phyloP scores from a whole-genome alignment of 148 eudicot genomes.

The Rhododendron williamsianum region DNA sequence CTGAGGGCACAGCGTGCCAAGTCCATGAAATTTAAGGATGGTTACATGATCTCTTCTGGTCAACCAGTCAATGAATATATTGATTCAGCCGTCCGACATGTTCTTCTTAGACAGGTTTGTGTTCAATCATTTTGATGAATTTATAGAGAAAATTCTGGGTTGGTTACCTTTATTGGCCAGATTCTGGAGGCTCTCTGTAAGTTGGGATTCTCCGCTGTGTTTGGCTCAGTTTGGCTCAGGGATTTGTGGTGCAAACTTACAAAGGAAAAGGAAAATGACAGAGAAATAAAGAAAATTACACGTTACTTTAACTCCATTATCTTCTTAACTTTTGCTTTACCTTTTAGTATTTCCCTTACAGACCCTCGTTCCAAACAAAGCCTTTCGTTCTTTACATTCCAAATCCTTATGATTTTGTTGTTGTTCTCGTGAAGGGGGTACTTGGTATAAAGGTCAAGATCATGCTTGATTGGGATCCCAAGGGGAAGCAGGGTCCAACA shows the following conservation, averaged over 20 bases:
- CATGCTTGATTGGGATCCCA: conserved; percentile 80
- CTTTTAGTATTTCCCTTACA: not conserved
- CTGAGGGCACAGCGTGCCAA: conserved; percentile 83
- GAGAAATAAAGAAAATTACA: no score
- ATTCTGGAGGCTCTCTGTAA: not conserved
- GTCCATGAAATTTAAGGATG: conserved; percentile 88
- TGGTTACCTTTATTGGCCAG: not conserved
- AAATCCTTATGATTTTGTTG: not conserved
- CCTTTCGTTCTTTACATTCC: not conserved
- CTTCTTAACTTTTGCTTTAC: not conserved
- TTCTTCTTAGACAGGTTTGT: conserved; percentile 70
- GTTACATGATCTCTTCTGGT: conserved; percentile 88
- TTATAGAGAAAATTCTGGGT: not conserved
- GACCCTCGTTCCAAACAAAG: not conserved
- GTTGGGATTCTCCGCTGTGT: not conserved
- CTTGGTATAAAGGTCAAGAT: conserved; percentile 80
- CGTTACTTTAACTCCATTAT: not conserved
- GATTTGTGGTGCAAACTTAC: not conserved
- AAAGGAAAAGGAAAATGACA: not conserved
- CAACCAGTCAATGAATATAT: conserved; percentile 84
- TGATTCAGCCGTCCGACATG: conserved; percentile 73
- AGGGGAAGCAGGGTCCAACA: conserved; percentile 61
- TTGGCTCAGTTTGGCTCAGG: not conserved
- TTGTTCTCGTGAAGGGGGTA: conserved; percentile 41
- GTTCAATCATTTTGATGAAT: not conserved